A percentile compares a stretch with the other conserved stretches of the same genome.
phyloP scores from a whole-genome alignment of 306 rosid species.

The Styphnolobium japonicum region DNA sequence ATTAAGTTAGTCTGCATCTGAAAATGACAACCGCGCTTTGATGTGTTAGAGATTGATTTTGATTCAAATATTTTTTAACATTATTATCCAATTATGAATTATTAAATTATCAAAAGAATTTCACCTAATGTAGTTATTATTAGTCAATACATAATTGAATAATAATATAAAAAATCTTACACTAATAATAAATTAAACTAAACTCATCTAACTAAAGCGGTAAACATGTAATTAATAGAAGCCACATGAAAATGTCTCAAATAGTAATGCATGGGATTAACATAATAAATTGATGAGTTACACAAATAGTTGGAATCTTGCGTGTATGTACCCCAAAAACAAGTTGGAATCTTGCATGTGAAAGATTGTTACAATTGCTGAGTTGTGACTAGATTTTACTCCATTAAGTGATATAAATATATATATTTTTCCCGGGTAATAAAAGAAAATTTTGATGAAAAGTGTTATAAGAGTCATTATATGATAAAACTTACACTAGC shows the following conservation, averaged over 20 bases:
- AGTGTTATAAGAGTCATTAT: not conserved
- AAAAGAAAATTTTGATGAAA: not conserved
- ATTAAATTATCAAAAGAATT: too few species aligned
- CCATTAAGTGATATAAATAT: not conserved
- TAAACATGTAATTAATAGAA: too few species aligned
- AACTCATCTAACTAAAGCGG: too few species aligned
- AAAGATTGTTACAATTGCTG: not conserved
- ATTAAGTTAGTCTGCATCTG: not conserved
- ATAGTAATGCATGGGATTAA: not conserved
- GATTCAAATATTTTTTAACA: not conserved
- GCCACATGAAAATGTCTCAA: not conserved
- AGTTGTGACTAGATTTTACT: not conserved
- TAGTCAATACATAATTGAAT: too few species aligned
- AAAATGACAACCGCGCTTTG: conserved; percentile 7
- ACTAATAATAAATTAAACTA: too few species aligned
- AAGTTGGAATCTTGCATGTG: conserved; percentile 24
- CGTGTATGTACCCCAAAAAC: not conserved
- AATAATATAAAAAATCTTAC: too few species aligned
- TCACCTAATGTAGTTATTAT: too few species aligned
- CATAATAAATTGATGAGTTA: not conserved
- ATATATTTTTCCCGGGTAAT: too few species aligned
- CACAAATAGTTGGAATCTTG: conserved; percentile 7
- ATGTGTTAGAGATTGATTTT: not conserved
- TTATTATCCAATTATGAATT: not conserved
- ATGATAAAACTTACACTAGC: not conserved